Percentiles rank a stretch among this genome's conserved stretches.
Conservation (phyloP, 768 basidiomycete genomes). For the Chlorophyllum brunneum region DNA sequence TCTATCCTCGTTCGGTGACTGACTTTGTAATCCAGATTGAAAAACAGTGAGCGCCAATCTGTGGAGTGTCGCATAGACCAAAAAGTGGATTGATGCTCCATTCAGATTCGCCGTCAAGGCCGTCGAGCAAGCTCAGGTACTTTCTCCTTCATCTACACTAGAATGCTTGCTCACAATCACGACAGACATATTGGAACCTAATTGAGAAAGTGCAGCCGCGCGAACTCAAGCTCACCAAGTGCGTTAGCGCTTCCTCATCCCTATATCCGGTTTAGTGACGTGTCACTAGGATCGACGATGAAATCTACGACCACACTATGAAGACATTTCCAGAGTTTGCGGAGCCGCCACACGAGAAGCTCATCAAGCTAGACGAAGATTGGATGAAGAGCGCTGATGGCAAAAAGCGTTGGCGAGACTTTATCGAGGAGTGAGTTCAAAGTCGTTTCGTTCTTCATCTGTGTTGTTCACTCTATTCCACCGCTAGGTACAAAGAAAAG, state of each 20-base stretch:
- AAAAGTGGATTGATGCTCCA: background rate
- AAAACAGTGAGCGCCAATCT: slow-evolving; percentile 72
- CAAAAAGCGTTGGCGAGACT: slow-evolving; percentile 89
- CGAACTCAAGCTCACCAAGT: slow-evolving; percentile 83
- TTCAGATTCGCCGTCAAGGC: slow-evolving; percentile 86
- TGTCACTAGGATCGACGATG: slow-evolving; percentile 72
- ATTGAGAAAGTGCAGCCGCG: slow-evolving; percentile 76
- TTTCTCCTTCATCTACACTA: background rate
- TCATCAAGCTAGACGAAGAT: slow-evolving; percentile 75
- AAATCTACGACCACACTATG: slow-evolving; percentile 78
- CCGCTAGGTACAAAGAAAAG: slow-evolving; percentile 76
- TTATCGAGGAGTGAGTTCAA: slow-evolving; percentile 63
- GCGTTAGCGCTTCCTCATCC: slow-evolving; percentile 18
- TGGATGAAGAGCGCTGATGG: slow-evolving; percentile 86
- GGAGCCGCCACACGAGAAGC: slow-evolving; percentile 40
- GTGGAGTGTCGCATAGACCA: background rate
- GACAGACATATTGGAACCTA: slow-evolving; percentile 92
- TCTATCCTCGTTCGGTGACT: background rate
- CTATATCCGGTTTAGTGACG: background rate
- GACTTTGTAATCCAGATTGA: slow-evolving; percentile 62
- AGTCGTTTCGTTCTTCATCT: background rate
- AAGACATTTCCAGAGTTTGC: slow-evolving; percentile 78
- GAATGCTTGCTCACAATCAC: background rate
- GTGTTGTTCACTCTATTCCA: background rate
- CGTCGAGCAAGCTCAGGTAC: slow-evolving; percentile 92